Evolutionary conservation across 140 eudicot genomes (phyloP).

Genomic region (Oenanthe javanica): DNA sequence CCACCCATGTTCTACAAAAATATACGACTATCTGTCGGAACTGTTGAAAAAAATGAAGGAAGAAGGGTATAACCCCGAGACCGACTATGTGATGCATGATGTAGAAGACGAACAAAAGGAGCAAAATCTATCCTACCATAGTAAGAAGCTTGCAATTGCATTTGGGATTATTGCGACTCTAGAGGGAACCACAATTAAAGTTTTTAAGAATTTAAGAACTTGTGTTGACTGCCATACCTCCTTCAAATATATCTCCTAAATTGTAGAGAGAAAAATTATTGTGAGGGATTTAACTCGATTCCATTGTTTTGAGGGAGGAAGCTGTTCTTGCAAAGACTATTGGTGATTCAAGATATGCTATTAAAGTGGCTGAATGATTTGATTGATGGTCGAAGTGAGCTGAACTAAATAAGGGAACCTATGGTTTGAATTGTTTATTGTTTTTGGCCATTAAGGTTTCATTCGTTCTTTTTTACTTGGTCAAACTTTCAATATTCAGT

Average conservation of each 20-base stretch:
- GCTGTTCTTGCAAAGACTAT: constrained; percentile 47
- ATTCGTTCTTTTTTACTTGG: neutral
- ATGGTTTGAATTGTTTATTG: neutral
- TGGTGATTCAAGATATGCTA: constrained; percentile 21
- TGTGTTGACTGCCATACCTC: constrained; percentile 49
- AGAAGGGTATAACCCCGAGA: constrained; percentile 5
- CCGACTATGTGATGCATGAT: neutral
- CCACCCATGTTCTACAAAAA: neutral
- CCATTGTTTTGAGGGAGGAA: constrained; percentile 23
- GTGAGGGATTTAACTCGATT: neutral
- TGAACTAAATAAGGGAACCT: neutral
- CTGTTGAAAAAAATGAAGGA: neutral
- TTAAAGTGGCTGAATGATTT: neutral
- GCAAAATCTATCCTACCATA: constrained; percentile 1
- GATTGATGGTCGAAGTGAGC: neutral
- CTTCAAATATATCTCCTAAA: constrained; percentile 1
- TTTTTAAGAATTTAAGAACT: constrained; percentile 42
- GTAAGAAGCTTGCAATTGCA: constrained; percentile 8
- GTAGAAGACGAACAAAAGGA: constrained; percentile 7
- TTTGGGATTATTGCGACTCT: constrained; percentile 18
- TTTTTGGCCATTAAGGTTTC: neutral
- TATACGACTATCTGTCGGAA: neutral
- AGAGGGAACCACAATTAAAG: constrained; percentile 40
- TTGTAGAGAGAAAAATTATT: neutral
- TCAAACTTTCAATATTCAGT: too few relatives aligned